A percentile compares a stretch with the other conserved stretches of the same genome.
These are phyloP conservation scores for Acanthamoeba lenticulata DNA, from an alignment of 208 protist species.

Conservation along the genomic window DNA sequence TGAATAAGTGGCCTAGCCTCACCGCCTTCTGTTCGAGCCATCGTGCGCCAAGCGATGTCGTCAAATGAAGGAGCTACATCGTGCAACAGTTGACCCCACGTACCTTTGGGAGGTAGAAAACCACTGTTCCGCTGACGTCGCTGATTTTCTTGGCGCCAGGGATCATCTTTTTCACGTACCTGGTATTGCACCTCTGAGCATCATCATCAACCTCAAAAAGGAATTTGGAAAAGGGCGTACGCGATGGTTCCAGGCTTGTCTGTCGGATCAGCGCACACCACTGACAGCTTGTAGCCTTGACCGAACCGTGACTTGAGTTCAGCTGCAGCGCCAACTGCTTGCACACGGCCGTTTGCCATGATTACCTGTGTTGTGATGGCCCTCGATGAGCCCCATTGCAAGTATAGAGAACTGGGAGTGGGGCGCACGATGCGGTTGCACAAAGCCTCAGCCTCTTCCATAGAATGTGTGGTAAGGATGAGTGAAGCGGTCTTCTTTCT, in stretches of 20 bases:
- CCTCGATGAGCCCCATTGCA: constrained; percentile 78
- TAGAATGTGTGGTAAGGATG: constrained; percentile 77
- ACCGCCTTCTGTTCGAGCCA: background rate
- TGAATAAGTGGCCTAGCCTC: background rate
- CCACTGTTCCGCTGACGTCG: constrained; percentile 10
- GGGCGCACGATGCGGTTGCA: constrained; percentile 49
- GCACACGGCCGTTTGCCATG: background rate
- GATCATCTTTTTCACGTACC: constrained; percentile 38
- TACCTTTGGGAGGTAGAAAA: constrained; percentile 44
- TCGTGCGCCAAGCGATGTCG: background rate
- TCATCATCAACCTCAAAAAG: background rate
- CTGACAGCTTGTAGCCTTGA: constrained; percentile 60
- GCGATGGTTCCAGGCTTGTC: background rate
- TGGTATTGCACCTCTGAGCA: background rate
- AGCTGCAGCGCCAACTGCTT: background rate
- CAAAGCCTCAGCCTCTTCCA: constrained; percentile 72
- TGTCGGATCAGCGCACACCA: background rate
- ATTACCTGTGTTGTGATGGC: constrained; percentile 3
- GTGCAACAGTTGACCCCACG: background rate
- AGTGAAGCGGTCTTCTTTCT: constrained; percentile 50
- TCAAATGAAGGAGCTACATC: background rate
- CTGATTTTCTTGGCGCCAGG: background rate
- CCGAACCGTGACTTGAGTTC: constrained; percentile 64
- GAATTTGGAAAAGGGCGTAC: background rate
- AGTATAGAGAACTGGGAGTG: background rate